Evolutionary conservation across 1,284 basidiomycete species (phyloP).

Genomic region (Agaricales sp.): DNA sequence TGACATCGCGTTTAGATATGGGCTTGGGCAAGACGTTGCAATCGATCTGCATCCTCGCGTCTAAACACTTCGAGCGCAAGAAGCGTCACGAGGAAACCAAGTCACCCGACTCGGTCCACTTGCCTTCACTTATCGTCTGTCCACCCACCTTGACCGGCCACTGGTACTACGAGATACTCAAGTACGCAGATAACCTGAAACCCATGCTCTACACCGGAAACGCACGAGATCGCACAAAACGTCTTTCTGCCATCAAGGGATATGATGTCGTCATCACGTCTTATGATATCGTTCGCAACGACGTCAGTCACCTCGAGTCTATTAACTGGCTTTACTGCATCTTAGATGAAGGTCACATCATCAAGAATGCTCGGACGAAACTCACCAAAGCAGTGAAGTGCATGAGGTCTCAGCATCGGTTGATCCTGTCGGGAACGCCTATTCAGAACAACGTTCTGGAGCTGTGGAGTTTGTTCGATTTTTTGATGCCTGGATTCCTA

Average conservation of each 20-base stretch:
- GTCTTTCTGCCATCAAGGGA: constrained; percentile 55
- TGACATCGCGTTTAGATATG: constrained; percentile 71
- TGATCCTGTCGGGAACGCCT: constrained; percentile 94
- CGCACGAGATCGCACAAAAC: constrained; percentile 71
- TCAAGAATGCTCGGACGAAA: constrained; percentile 98
- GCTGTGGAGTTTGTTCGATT: constrained; percentile 98
- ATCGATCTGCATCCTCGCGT: constrained; percentile 94
- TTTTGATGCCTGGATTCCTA: constrained; percentile 98
- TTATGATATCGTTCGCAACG: constrained; percentile 96
- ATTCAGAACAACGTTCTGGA: constrained; percentile 99
- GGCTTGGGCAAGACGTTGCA: constrained; percentile 98
- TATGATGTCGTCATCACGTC: constrained; percentile 94
- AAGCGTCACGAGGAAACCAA: constrained; percentile 59
- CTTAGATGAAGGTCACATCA: constrained; percentile 96
- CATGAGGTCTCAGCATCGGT: constrained; percentile 83
- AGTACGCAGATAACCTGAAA: constrained; percentile 81
- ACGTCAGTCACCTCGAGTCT: constrained; percentile 70
- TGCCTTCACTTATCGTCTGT: constrained; percentile 94
- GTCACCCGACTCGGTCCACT: constrained; percentile 72
- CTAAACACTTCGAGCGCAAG: constrained; percentile 86
- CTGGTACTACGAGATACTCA: constrained; percentile 97
- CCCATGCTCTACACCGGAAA: constrained; percentile 90
- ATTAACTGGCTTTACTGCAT: constrained; percentile 94
- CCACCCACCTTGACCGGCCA: constrained; percentile 97
- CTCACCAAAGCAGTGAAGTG: constrained; percentile 94